Conservation (phyloP, 768 basidiomycete genomes). For the Lactarius deliciosus region DNA sequence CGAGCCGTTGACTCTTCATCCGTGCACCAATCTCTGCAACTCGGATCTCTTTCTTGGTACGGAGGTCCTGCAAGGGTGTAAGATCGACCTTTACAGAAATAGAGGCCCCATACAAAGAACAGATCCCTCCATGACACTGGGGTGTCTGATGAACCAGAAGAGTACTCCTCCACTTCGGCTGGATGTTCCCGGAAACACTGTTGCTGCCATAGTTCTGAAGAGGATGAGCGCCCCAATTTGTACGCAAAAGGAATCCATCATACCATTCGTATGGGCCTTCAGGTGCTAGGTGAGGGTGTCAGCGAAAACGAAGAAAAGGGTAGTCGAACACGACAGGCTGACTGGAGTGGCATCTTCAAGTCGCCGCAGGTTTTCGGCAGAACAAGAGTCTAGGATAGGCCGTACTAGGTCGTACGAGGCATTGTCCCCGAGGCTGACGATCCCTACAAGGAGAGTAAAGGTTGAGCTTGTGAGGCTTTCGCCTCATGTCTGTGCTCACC, state of each 20-base stretch:
- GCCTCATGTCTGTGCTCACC: conserved; percentile 42
- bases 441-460: conserved; percentile 43
- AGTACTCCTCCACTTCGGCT: conserved; percentile 15
- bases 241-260: conserved; percentile 2
- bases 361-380: conserved; percentile 63
- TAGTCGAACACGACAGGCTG: conserved; percentile 33
- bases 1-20: conserved; percentile 64
- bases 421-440: conserved; percentile 61
- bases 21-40: conserved; percentile 62
- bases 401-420: conserved; percentile 63
- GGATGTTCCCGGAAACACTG: conserved; percentile 25
- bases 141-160: conserved; percentile 2
- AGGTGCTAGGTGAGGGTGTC: conserved; percentile 24
- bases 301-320: conserved; percentile 10
- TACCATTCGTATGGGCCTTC: conserved; percentile 30
- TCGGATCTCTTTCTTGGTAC: conserved; percentile 58
- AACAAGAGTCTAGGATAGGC: conserved; percentile 74
- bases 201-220: conserved; percentile 29
- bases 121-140: conserved; percentile 26
- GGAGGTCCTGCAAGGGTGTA: conserved; percentile 34
- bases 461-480: not conserved
- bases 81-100: conserved; percentile 23
- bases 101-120: conserved; percentile 26
- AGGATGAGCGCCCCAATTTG: conserved; percentile 7
- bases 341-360: conserved; percentile 74